Evolutionary conservation across 805 yeast genomes (phyloP), one percentile per base, ranked within the genome.

Genomic region (Yarrowia sp.): DNA sequence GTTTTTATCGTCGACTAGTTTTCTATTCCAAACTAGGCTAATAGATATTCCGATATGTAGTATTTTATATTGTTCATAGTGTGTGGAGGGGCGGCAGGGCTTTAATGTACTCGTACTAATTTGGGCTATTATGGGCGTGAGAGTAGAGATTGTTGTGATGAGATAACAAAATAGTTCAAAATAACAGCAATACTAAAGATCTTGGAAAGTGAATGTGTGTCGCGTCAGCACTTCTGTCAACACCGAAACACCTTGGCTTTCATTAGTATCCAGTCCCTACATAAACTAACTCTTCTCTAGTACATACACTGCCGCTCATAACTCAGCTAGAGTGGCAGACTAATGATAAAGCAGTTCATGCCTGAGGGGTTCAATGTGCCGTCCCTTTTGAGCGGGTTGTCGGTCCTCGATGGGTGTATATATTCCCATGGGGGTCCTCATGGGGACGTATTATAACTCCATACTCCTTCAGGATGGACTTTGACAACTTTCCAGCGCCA

Each of bases 401-500:
- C 19, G 8, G 9, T 9, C 17, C 24, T 43, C 46, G 3, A 43
- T 12, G 9, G 1, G 2, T 47, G 34, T 52, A 52, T 17, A 52
- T 17, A 34, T 3, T 2, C 15, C 53, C 12, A 0, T 24, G 6
- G 30, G 6, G 6, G 6, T 24, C 30, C 30, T 7, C 30, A 7
- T 24, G 6, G 30, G 6, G 30, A 24, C 30, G 3, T 5, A 9
- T 36, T 36, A 8, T 4, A 12, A 6, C 38, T 36, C 14, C 15
- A 13, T n/a, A 50, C 17, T 19, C 20, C 14, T 14, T 30, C 52
- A 34, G 3, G 7, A 50, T 50, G 55, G 55, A 50, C 40, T 50
- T 33, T 34, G 39, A 33, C 20, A 50, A 50, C 55, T 50, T 33
- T 34, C 55, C 55, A 2, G 24, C 55, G 2, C 55, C 55, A 5